Evolutionary conservation across 257 asterid genomes (phyloP), one percentile per base, ranked within the genome.

Genomic region (Salvia splendens): DNA sequence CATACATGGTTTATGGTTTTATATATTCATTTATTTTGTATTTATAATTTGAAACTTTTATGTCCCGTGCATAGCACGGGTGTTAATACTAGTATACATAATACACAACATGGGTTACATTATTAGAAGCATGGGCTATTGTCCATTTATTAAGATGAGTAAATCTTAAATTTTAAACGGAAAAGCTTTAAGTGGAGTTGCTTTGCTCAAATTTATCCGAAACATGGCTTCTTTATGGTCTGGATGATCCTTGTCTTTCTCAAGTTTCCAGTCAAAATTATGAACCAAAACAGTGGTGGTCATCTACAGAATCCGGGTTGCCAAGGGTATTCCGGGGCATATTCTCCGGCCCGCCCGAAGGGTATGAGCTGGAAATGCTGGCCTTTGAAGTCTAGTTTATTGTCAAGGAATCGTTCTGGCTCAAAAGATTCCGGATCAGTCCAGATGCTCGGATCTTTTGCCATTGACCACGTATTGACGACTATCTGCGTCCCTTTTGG

Each of bases 321-420:
- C 84, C 47, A 79, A 11, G 4, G 79, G 72, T 24, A 24, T 2
- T 47, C 81, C 84, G 0, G 74, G 79, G 41, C 84, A 80, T 0
- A 80, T 61, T 17, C 84, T 76, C 30, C 81, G 36, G 0, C 84
- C 84, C 0, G 81, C 45, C 16, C 81, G 17, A 76, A 79, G 3
- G 84, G 84, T 6, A 69, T 65, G 0, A 79, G 64, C 79, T 76
- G 77, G 30, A 59, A 79, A 53, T 79, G 42, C 15, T 73, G 77
- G 0, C 81, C 84, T 12, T 69, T 75, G 41, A 61, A 14, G 48
- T 75, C 81, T 0, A 65, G 33, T 0, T 17, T 45, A 2, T 52
- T 5, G 0, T 33, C 72, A 0, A 79, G 41, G 14, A 80, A 80
- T 8, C 81, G 11, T 54, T 73, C 79, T 0, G 79, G 84, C 42